Conservation (phyloP, 495 filamentous ascomycete genomes). For the Lichenothelia convexa region DNA sequence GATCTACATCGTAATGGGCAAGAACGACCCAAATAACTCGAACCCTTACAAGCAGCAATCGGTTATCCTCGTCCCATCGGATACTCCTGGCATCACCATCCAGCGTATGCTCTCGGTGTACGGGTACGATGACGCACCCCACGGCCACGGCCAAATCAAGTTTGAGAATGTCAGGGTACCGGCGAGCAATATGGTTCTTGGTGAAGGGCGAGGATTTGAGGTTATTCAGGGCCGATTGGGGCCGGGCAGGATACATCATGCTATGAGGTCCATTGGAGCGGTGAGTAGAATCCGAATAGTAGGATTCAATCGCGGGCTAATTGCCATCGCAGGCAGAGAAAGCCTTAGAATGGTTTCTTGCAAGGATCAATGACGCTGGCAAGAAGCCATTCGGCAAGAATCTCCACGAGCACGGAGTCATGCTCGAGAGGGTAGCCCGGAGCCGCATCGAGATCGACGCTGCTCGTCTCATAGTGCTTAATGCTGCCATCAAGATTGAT, state of each 20-base stretch:
- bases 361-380: conserved; percentile 22
- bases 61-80: conserved; percentile 23
- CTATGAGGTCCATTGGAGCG: conserved; percentile 23
- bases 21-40: conserved; percentile 21
- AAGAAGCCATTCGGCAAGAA: conserved; percentile 26
- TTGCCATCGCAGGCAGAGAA: conserved; percentile 17
- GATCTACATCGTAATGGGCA: conserved; percentile 27
- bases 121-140: conserved; percentile 27
- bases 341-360: conserved; percentile 25
- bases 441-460: conserved; percentile 25
- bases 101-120: conserved; percentile 28
- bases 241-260: conserved; percentile 27
- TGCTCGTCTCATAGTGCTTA: conserved; percentile 21
- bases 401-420: conserved; percentile 24
- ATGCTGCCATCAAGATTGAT: conserved; percentile 26
- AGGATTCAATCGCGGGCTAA: neutral
- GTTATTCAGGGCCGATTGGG: conserved; percentile 28
- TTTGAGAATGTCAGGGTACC: conserved; percentile 27
- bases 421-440: conserved; percentile 23
- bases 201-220: conserved; percentile 24
- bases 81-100: conserved; percentile 25
- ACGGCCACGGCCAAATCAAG: conserved; percentile 26
- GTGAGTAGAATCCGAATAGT: conserved; percentile 2
- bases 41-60: conserved; percentile 24
- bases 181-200: conserved; percentile 21